Conservation (phyloP, 2,329 filamentous ascomycete species). For the Ophiostoma ips region DNA sequence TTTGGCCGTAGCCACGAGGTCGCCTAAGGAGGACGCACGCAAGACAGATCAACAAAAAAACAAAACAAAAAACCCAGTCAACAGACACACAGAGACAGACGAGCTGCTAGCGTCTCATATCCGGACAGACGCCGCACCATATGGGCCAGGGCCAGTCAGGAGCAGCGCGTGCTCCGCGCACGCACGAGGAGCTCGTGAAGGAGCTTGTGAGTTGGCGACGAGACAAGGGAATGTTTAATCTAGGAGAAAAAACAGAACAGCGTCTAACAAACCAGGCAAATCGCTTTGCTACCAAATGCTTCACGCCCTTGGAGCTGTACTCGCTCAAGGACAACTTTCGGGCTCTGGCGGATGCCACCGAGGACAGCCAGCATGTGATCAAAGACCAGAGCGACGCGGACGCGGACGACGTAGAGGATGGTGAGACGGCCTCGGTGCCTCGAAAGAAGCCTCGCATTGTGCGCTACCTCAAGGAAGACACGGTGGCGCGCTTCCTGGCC, state of each 20-base stretch:
- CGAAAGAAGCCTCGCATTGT: conserved; percentile 27
- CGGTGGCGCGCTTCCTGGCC: conserved; percentile 57
- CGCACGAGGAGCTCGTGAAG: conserved; percentile 36
- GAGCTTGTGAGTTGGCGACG: conserved; percentile 30
- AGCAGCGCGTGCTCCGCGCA: conserved; percentile 28
- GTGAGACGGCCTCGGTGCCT: no score
- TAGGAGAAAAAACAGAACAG: no score
- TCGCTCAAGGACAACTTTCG: conserved; percentile 62
- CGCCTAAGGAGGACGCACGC: not conserved
- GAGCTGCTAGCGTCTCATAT: not conserved
- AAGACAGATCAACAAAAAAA: not conserved
- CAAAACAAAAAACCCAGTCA: not conserved
- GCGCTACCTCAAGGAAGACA: conserved; percentile 55
- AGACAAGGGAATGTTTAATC: no score
- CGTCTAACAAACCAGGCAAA: conserved; percentile 31
- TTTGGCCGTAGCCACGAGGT: not conserved
- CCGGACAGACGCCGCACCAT: no score
- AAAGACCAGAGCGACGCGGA: not conserved
- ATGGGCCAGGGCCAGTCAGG: conserved; percentile 42
- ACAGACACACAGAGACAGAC: not conserved
- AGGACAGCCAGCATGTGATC: not conserved
- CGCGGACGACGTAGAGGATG: not conserved
- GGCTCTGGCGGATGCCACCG: conserved; percentile 43
- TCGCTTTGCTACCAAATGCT: conserved; percentile 56
- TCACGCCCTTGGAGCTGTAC: conserved; percentile 57